Percentiles rank a stretch among this genome's conserved stretches.
phyloP scores from a whole-genome alignment of 164 flowering plant species.

The Vitis vinifera region ASM3070453v1 NC_081815.1:1448001-1448500 shows the following conservation, averaged over 20 bases:
- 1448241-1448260: too few species aligned
- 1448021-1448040: slow-evolving; percentile 85
- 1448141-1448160: too few species aligned
- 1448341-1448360: too few species aligned
- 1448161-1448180: too few species aligned
- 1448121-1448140: not conserved
- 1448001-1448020: slow-evolving; percentile 52
- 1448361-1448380: not conserved
- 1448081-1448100: slow-evolving; percentile 14
- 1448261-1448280: too few species aligned
- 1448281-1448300: too few species aligned
- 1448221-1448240: too few species aligned
- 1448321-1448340: too few species aligned
- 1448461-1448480: not conserved
- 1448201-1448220: too few species aligned
- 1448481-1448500: not conserved
- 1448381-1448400: slow-evolving; percentile 54
- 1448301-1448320: too few species aligned
- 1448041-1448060: slow-evolving; percentile 89
- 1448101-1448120: not conserved
- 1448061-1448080: slow-evolving; percentile 62
- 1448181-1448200: too few species aligned
- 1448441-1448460: slow-evolving; percentile 1
- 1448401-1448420: slow-evolving; percentile 41
- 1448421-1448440: slow-evolving; percentile 35